Evolutionary conservation across 768 basidiomycete species (phyloP).

Genomic region (Candolleomyces aberdarensis): DNA sequence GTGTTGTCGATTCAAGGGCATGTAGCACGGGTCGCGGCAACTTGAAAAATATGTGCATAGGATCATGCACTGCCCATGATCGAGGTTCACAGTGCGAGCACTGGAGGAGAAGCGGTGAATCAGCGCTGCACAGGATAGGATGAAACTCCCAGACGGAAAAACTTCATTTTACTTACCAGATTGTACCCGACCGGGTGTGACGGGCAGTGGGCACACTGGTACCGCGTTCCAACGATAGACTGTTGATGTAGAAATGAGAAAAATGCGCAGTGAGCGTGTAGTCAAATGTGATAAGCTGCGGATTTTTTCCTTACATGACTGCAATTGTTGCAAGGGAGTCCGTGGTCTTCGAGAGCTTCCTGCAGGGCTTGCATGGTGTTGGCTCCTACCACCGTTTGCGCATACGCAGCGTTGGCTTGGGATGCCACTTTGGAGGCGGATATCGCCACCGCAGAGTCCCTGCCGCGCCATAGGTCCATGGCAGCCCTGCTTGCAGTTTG

Average conservation of each 20-base stretch:
- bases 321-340: slow-evolving; percentile 59
- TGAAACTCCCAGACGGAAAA: not conserved
- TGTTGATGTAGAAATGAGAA: slow-evolving; percentile 23
- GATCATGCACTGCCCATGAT: slow-evolving; percentile 80
- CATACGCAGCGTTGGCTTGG: slow-evolving; percentile 59
- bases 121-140: not conserved
- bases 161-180: slow-evolving; percentile 57
- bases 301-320: slow-evolving; percentile 40
- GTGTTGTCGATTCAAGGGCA: slow-evolving; percentile 43
- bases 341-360: slow-evolving; percentile 48
- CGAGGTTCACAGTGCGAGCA: slow-evolving; percentile 76
- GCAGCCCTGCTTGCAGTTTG: slow-evolving; percentile 75
- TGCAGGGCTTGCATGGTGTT: slow-evolving; percentile 29
- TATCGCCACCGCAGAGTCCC: slow-evolving; percentile 65
- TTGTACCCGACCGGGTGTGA: slow-evolving; percentile 70
- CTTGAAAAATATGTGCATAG: slow-evolving; percentile 86
- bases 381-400: slow-evolving; percentile 64
- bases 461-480: slow-evolving; percentile 68
- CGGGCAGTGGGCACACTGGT: slow-evolving; percentile 89
- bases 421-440: slow-evolving; percentile 34
- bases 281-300: not conserved
- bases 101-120: slow-evolving; percentile 34
- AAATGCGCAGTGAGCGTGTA: not conserved
- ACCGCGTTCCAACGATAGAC: slow-evolving; percentile 76
- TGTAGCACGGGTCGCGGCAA: slow-evolving; percentile 75